Evolutionary conservation across 306 rosid genomes (phyloP).

Genomic region (Alnus glutinosa): DNA sequence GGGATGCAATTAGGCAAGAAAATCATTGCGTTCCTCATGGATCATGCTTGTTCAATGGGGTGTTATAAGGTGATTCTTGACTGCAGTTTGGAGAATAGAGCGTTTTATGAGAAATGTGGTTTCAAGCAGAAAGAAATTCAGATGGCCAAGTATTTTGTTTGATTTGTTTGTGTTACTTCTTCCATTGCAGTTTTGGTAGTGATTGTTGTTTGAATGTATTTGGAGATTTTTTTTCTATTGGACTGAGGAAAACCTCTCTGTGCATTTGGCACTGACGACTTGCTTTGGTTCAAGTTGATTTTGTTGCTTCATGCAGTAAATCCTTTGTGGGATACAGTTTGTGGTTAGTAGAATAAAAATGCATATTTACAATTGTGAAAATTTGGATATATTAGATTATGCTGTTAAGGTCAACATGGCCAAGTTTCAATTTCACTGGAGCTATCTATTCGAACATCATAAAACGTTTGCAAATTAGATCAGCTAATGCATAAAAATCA

Average conservation of each 20-base stretch:
- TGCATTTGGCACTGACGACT: not conserved
- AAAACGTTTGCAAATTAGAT: too few species aligned
- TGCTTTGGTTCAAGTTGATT: not conserved
- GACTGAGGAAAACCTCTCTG: not conserved
- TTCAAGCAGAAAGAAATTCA: slow-evolving; percentile 58
- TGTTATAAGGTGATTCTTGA: slow-evolving; percentile 88
- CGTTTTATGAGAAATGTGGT: slow-evolving; percentile 79
- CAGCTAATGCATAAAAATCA: too few species aligned
- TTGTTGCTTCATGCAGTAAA: not conserved
- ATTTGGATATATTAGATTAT: not conserved
- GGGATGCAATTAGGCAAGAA: slow-evolving; percentile 61
- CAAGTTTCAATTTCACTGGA: too few species aligned
- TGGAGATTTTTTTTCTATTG: not conserved
- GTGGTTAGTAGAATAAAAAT: not conserved
- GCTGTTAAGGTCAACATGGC: not conserved
- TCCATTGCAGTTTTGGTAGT: not conserved
- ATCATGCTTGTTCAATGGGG: slow-evolving; percentile 63
- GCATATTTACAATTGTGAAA: not conserved
- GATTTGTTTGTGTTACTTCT: slow-evolving; percentile 21
- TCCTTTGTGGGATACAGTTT: not conserved
- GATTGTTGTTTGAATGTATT: not conserved
- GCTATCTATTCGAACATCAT: too few species aligned
- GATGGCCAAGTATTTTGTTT: slow-evolving; percentile 70
- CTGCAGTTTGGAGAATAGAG: slow-evolving; percentile 56
- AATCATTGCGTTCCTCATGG: slow-evolving; percentile 50